These are phyloP conservation scores for Penicillium sp. DNA, from an alignment of 2,329 filamentous ascomycete genomes.

Conservation along the genomic window DNA sequence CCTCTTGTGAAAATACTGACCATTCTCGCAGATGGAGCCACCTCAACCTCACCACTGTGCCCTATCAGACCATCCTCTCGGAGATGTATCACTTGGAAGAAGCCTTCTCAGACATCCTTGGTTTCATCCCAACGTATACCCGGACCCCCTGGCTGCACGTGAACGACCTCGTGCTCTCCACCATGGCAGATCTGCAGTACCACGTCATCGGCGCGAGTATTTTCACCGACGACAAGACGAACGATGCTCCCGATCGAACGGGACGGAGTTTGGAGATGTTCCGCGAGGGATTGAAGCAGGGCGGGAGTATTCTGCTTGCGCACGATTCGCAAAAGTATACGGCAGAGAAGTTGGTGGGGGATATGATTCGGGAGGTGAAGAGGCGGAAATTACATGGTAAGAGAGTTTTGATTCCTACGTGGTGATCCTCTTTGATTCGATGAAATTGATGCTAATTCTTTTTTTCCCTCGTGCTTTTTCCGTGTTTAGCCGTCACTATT, in stretches of 20 bases:
- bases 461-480: not conserved
- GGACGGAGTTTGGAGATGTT: slow-evolving; percentile 30
- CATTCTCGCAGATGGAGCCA: slow-evolving; percentile 34
- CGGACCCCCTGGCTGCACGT: slow-evolving; percentile 41
- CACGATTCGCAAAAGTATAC: slow-evolving; percentile 37
- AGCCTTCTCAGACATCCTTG: slow-evolving; percentile 37
- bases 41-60: slow-evolving; percentile 31
- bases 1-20: not conserved
- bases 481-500: slow-evolving; percentile 44
- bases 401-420: not conserved
- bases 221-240: slow-evolving; percentile 41
- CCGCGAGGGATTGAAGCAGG: slow-evolving; percentile 24
- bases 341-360: slow-evolving; percentile 26
- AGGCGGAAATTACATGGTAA: slow-evolving; percentile 37
- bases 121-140: slow-evolving; percentile 45
- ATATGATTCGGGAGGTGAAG: slow-evolving; percentile 34
- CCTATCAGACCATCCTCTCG: slow-evolving; percentile 24
- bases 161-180: slow-evolving; percentile 26
- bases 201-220: slow-evolving; percentile 40
- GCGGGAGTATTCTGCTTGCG: slow-evolving; percentile 30
- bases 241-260: slow-evolving; percentile 27
- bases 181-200: slow-evolving; percentile 41
- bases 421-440: not conserved
- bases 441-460: not conserved
- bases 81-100: slow-evolving; percentile 41